phyloP scores from a whole-genome alignment of 2,329 filamentous ascomycete species.

The Trichophyton rubrum region DNA sequence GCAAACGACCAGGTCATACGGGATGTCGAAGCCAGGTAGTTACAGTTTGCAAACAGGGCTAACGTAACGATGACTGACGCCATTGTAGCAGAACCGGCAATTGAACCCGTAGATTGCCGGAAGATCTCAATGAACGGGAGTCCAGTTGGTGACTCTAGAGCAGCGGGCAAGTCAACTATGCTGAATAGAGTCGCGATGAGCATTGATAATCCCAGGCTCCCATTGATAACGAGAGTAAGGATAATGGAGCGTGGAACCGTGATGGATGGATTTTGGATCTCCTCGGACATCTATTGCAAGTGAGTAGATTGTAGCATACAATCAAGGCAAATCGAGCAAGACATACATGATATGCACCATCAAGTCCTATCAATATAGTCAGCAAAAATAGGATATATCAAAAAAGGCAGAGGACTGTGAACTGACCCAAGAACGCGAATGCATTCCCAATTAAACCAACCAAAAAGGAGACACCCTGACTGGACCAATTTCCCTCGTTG shows the following conservation, averaged over 20 bases:
- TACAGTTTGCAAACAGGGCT: conserved; percentile 24
- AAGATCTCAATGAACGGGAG: conserved; percentile 43
- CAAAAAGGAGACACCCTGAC: conserved; percentile 27
- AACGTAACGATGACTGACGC: conserved; percentile 37
- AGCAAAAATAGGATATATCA: background rate
- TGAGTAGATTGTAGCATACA: conserved; percentile 9
- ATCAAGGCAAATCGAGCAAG: conserved; percentile 8
- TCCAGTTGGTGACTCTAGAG: conserved; percentile 31
- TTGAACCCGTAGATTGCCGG: conserved; percentile 32
- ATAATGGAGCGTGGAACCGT: conserved; percentile 40
- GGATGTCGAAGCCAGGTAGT: conserved; percentile 26
- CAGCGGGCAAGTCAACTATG: conserved; percentile 29
- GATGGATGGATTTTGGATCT: conserved; percentile 37
- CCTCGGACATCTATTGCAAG: conserved; percentile 35
- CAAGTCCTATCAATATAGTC: conserved; percentile 20
- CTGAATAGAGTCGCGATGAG: conserved; percentile 35
- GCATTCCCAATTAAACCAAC: conserved; percentile 23
- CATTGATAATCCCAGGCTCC: conserved; percentile 35
- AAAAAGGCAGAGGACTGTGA: background rate
- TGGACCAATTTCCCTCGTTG: conserved; percentile 28
- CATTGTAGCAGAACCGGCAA: conserved; percentile 31
- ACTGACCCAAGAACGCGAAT: conserved; percentile 18
- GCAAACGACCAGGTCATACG: conserved; percentile 34
- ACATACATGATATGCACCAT: conserved; percentile 26
- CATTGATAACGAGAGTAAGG: conserved; percentile 37